Evolutionary conservation across 164 flowering plant genomes (phyloP), one percentile per base, ranked within the genome.

Genomic region (Protea cynaroides): DNA sequence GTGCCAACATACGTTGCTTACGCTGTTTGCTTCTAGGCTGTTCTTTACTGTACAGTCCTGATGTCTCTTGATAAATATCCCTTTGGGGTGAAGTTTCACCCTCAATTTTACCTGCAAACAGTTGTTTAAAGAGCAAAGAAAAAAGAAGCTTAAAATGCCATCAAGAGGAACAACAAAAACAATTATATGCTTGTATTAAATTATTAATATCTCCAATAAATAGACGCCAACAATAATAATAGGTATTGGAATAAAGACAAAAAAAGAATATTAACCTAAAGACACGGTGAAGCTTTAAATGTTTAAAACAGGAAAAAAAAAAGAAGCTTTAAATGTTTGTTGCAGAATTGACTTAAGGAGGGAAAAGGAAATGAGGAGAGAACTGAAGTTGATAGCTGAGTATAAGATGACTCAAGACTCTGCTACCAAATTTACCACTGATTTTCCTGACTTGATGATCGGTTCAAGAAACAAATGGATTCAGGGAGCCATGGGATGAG

Each of bases 1-100:
- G n/a, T n/a, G n/a, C 44, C 55, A 44, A 18, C 85, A 84, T 86
- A 91, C 91, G 77, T 64, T 65, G 75, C 71, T 59, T 76, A 22
- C 79, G 84, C 49, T 66, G 80, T 68, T 80, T 82, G 73, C 64
- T 63, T 69, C 29, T 76, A 43, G 74, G 67, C 56, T 22, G 59
- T 59, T 64, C 62, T 25, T n/a, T 1, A 59, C 56, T 72, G 55
- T 63, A 52, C 44, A 56, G 58, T 43, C 54, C 66, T 23, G 44
- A 25, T 29, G 12, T 17, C 51, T 62, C 43, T 40, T 52, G 37
- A 24, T 58, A 40, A 15, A 13, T 70, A 25, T 69, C 72, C 34
- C 25, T 54, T 12, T 29, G 34, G n/a, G 70, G 22, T 7, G 71
- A 54, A 61, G 47, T 56, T 12, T 53, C 59, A 54, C 23, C 70